These are phyloP conservation scores for Collybia mongolica DNA, from an alignment of 768 basidiomycete genomes.

Conservation along the genomic window DNA sequence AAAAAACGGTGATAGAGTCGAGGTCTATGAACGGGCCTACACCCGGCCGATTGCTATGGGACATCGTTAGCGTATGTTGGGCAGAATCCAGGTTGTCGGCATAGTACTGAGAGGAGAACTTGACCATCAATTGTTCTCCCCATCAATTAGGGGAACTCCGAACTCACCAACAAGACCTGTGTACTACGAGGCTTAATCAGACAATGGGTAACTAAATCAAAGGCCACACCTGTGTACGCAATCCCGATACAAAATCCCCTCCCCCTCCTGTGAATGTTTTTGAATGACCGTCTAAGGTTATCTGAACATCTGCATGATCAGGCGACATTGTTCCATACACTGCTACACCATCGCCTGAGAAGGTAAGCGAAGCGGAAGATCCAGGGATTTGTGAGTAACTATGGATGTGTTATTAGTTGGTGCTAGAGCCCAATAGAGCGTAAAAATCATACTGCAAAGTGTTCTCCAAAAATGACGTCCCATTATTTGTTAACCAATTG, in stretches of 20 bases:
- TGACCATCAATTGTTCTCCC: background rate
- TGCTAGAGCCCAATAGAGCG: background rate
- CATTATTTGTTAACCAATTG: conserved; percentile 33
- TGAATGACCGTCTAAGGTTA: conserved; percentile 41
- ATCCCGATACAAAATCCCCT: conserved; percentile 27
- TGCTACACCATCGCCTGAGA: conserved; percentile 52
- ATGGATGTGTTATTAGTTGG: background rate
- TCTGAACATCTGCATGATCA: conserved; percentile 46
- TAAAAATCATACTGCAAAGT: conserved; percentile 42
- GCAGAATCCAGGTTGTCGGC: conserved; percentile 34
- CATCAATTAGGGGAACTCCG: conserved; percentile 2
- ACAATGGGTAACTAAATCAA: background rate
- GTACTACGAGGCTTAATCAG: background rate
- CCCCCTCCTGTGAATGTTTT: conserved; percentile 33
- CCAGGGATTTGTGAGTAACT: conserved; percentile 40
- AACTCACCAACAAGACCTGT: conserved; percentile 33
- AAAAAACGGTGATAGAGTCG: conserved; percentile 39
- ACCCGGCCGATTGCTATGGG: conserved; percentile 21
- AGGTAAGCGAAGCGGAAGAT: conserved; percentile 41
- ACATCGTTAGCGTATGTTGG: conserved; percentile 37
- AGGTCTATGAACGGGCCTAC: conserved; percentile 42
- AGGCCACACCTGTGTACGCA: conserved; percentile 24
- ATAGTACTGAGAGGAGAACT: conserved; percentile 34
- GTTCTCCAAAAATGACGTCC: conserved; percentile 28
- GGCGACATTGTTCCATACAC: conserved; percentile 53